Evolutionary conservation across 2,329 filamentous ascomycete species (phyloP).

Genomic region (Verticillium dahliae): DNA sequence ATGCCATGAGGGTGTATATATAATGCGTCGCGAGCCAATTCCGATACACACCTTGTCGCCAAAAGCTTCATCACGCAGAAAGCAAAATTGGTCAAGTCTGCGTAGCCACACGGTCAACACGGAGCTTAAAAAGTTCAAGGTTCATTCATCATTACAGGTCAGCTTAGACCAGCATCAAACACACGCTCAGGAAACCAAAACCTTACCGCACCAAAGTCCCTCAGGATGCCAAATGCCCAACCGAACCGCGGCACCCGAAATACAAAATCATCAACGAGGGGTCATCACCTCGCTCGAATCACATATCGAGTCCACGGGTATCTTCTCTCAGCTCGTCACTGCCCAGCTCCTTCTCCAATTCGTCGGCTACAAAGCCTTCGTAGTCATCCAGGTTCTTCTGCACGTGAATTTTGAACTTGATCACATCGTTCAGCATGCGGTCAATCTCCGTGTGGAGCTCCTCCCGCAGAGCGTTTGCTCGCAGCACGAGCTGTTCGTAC

Average conservation of each 20-base stretch:
- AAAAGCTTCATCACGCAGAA: too few species aligned
- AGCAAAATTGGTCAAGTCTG: too few species aligned
- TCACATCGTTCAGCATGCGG: conserved; percentile 91
- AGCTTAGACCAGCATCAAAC: neutral
- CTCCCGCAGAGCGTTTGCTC: conserved; percentile 79
- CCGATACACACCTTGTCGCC: too few species aligned
- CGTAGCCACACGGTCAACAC: neutral
- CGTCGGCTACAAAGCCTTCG: conserved; percentile 86
- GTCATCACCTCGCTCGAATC: conserved; percentile 9
- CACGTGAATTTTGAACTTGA: conserved; percentile 97
- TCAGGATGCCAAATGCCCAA: neutral
- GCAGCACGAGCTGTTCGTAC: conserved; percentile 86
- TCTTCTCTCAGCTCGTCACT: conserved; percentile 52
- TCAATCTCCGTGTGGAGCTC: conserved; percentile 97
- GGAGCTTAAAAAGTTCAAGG: neutral
- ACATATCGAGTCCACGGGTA: conserved; percentile 43
- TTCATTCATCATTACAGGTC: neutral
- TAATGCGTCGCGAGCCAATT: too few species aligned
- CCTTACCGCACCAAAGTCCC: neutral
- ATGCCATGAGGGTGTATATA: too few species aligned
- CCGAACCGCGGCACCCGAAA: neutral
- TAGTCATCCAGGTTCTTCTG: conserved; percentile 91
- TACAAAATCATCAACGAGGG: neutral
- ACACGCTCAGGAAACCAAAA: neutral
- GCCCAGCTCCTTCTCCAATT: conserved; percentile 81